Conservation (phyloP, 208 protist genomes). For the Crithidia brevicula region DNA sequence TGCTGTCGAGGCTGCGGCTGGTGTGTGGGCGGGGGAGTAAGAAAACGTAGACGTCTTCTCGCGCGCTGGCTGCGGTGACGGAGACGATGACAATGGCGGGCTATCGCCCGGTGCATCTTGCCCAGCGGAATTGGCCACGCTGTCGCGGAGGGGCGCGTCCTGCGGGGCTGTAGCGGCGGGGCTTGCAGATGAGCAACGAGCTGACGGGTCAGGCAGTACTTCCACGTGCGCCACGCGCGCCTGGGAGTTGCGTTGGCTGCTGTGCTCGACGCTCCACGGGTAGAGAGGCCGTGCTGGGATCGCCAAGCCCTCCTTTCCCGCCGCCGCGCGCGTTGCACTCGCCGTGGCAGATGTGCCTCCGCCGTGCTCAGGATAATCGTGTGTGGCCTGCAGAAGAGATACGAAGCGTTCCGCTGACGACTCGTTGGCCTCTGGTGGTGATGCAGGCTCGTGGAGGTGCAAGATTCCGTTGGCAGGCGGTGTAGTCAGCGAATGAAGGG, state of each 20-base stretch:
- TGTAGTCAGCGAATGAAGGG: not conserved
- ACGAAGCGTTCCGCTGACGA: not conserved
- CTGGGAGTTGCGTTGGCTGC: not conserved
- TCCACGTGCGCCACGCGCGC: not conserved
- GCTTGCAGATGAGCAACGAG: too few species aligned
- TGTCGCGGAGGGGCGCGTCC: not conserved
- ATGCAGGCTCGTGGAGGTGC: not conserved
- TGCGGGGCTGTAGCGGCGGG: not conserved
- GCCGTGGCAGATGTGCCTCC: too few species aligned
- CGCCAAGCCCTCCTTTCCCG: not conserved
- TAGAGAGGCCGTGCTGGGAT: conserved; percentile 3
- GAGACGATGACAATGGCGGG: not conserved
- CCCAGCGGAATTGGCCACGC: not conserved
- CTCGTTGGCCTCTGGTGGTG: not conserved
- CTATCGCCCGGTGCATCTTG: not conserved
- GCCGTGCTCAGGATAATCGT: not conserved
- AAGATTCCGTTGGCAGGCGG: not conserved
- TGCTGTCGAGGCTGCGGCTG: not conserved
- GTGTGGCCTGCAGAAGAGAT: not conserved
- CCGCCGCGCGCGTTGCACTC: too few species aligned
- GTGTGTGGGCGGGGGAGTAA: not conserved
- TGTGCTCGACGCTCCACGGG: conserved; percentile 1
- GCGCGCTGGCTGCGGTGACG: not conserved
- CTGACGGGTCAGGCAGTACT: not conserved
- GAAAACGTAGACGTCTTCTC: not conserved